These are phyloP conservation scores for Plenodomus lindquistii DNA, from an alignment of 2,329 filamentous ascomycete species.

Conservation along the genomic window DNA sequence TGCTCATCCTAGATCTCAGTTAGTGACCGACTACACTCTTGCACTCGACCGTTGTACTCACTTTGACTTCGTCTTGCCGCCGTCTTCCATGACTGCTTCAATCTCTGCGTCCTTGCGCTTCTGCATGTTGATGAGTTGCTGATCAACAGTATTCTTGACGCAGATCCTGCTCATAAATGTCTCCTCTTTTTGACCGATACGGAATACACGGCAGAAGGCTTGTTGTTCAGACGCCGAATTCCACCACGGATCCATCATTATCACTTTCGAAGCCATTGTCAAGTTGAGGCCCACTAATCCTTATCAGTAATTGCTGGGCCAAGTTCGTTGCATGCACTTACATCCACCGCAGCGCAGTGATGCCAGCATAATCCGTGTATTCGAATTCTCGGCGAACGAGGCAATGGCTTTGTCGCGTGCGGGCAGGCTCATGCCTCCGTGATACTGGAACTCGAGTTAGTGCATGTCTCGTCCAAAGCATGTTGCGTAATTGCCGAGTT, in stretches of 20 bases:
- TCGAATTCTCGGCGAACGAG: slow-evolving; percentile 49
- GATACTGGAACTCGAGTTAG: slow-evolving; percentile 41
- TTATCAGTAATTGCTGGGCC: background rate
- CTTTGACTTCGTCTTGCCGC: slow-evolving; percentile 35
- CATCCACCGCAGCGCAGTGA: slow-evolving; percentile 61
- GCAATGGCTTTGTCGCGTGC: slow-evolving; percentile 53
- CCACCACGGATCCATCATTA: slow-evolving; percentile 60
- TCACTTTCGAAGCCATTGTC: slow-evolving; percentile 57
- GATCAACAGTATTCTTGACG: slow-evolving; percentile 61
- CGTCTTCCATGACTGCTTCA: slow-evolving; percentile 49
- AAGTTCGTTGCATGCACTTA: slow-evolving; percentile 10
- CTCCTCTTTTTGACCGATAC: slow-evolving; percentile 66
- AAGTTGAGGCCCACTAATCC: slow-evolving; percentile 58
- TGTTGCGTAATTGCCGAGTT: background rate
- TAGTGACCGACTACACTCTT: slow-evolving; percentile 2
- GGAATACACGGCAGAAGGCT: slow-evolving; percentile 64
- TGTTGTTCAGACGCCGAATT: slow-evolving; percentile 66
- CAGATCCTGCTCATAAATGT: slow-evolving; percentile 64
- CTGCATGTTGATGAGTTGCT: slow-evolving; percentile 61
- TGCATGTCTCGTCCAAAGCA: background rate
- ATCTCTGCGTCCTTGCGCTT: slow-evolving; percentile 55
- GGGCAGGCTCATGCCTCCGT: slow-evolving; percentile 53
- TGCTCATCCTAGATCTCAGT: slow-evolving; percentile 25
- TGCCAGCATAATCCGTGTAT: slow-evolving; percentile 56
- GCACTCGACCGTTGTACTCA: slow-evolving; percentile 6